phyloP scores from a whole-genome alignment of 345 rosid species.

The Raphanus sativus region DNA sequence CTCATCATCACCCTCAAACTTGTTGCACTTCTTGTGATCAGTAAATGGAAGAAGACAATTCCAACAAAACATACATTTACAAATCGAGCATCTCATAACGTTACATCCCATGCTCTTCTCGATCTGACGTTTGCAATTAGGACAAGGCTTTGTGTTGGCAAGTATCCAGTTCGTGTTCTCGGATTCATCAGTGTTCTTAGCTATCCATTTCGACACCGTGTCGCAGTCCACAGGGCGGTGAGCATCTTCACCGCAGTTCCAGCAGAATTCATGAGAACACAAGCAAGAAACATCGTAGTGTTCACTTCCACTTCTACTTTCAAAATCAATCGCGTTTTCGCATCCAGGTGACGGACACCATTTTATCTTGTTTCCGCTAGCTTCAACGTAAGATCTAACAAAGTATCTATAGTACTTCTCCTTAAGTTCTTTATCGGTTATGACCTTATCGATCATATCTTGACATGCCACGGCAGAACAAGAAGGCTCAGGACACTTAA shows the following conservation, averaged over 20 bases:
- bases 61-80: constrained; percentile 25
- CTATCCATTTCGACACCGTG: constrained; percentile 25
- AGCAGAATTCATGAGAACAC: constrained; percentile 31
- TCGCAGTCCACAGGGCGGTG: constrained; percentile 36
- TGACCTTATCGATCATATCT: constrained; percentile 26
- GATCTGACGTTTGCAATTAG: constrained; percentile 31
- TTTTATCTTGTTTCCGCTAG: constrained; percentile 76
- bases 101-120: constrained; percentile 34
- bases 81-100: constrained; percentile 28
- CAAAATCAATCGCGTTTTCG: constrained; percentile 48
- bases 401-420: constrained; percentile 27
- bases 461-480: constrained; percentile 30
- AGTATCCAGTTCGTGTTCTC: constrained; percentile 38
- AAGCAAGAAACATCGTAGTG: constrained; percentile 29
- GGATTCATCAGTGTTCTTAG: constrained; percentile 9
- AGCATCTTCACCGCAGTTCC: constrained; percentile 32
- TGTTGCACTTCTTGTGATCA: not conserved
- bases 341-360: constrained; percentile 99
- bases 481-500: constrained; percentile 34
- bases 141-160: constrained; percentile 36
- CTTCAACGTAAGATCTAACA: constrained; percentile 67
- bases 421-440: not conserved
- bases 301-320: not conserved
- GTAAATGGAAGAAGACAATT: not conserved
- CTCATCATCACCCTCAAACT: constrained; percentile 38